Conservation (phyloP, 306 rosid species). For the Prunus fruticosa region DNA sequence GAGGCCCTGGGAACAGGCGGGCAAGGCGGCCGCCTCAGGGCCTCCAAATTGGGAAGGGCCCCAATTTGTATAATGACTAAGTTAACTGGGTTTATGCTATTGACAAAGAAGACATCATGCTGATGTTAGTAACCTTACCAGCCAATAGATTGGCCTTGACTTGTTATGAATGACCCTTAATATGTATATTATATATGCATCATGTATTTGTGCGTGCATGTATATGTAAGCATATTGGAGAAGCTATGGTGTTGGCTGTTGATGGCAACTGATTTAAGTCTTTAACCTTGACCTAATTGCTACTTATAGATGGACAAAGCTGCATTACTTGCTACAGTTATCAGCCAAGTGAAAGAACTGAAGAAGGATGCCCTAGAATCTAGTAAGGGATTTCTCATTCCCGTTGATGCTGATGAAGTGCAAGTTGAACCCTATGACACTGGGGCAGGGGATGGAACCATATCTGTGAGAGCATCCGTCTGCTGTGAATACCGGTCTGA, state of each 20-base stretch:
- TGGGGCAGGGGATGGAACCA: conserved; percentile 35
- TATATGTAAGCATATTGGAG: not conserved
- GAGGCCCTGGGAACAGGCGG: no score
- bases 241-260: not conserved
- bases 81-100: not conserved
- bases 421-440: conserved; percentile 51
- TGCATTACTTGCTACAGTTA: conserved; percentile 66
- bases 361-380: conserved; percentile 71
- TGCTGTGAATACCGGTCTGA: conserved; percentile 71
- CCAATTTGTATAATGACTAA: not conserved
- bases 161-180: not conserved
- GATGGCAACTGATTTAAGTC: conserved; percentile 5
- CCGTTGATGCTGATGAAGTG: conserved; percentile 78
- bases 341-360: conserved; percentile 66
- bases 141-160: not conserved
- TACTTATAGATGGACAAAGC: conserved; percentile 85
- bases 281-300: conserved; percentile 21
- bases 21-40: no score
- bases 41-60: no score
- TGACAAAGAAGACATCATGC: conserved; percentile 3
- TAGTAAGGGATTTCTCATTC: conserved; percentile 60
- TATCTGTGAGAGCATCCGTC: conserved; percentile 58
- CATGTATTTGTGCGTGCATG: not conserved
- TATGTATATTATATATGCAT: not conserved
- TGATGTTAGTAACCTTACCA: not conserved